phyloP scores from a whole-genome alignment of 73 alveolate genomes.

The Symbiodinium natans region DNA sequence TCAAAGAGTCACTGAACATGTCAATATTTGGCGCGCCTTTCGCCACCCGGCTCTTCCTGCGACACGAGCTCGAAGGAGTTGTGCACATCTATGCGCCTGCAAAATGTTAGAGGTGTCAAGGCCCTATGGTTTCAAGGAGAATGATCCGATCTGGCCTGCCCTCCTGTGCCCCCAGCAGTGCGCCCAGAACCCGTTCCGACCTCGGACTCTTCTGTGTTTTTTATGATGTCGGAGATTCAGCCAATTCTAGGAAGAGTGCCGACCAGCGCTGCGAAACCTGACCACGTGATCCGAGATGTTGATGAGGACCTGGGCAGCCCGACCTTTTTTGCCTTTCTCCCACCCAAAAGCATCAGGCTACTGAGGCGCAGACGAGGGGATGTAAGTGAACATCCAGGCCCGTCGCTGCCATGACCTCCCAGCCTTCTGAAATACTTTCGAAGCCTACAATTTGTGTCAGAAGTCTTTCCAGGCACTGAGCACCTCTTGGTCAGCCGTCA shows the following conservation, averaged over 20 bases:
- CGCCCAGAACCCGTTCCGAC: conserved; percentile 95
- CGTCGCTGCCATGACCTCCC: conserved; percentile 27
- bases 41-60: conserved; percentile 75
- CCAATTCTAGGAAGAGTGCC: background rate
- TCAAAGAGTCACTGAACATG: no score
- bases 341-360: background rate
- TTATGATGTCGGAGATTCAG: background rate
- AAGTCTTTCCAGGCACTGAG: no score
- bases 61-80: conserved; percentile 95
- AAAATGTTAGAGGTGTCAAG: background rate
- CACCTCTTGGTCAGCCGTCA: background rate
- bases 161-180: conserved; percentile 94
- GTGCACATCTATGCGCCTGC: conserved; percentile 95
- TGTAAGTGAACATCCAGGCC: conserved; percentile 93
- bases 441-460: no score
- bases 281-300: conserved; percentile 96
- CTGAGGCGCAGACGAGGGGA: conserved; percentile 85
- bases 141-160: background rate
- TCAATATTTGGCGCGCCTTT: conserved; percentile 17
- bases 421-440: no score
- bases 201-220: background rate
- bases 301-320: conserved; percentile 87
- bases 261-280: conserved; percentile 90
- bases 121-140: background rate
- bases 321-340: no score